These are phyloP conservation scores for Amanita rubescens DNA, from an alignment of 768 basidiomycete species.

Conservation along the genomic window DNA sequence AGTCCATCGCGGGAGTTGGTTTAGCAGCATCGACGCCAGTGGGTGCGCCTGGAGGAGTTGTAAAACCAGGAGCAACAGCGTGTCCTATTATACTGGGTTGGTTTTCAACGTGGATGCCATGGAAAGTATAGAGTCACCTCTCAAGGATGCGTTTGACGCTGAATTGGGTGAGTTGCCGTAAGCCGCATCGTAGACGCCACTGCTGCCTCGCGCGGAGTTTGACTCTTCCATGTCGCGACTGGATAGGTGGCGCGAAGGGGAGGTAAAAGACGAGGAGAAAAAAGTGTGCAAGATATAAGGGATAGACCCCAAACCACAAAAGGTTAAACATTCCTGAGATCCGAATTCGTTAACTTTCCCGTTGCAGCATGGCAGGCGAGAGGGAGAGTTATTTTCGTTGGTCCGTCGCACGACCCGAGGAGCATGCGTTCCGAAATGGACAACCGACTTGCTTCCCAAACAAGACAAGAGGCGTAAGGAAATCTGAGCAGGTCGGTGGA, in stretches of 20 bases:
- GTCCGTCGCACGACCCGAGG: too few relatives aligned
- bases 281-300: not conserved
- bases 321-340: too few relatives aligned
- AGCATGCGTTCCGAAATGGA: too few relatives aligned
- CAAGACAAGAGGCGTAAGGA: too few relatives aligned
- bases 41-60: conserved; percentile 11
- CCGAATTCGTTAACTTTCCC: not conserved
- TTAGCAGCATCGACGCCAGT: not conserved
- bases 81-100: conserved; percentile 18
- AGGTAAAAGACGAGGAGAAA: not conserved
- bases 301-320: not conserved
- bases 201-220: conserved; percentile 9
- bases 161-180: conserved; percentile 12
- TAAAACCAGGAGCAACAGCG: conserved; percentile 18
- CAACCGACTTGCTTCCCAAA: too few relatives aligned
- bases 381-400: not conserved
- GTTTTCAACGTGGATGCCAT: not conserved
- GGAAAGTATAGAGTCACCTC: conserved; percentile 9
- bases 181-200: conserved; percentile 12
- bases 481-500: too few relatives aligned
- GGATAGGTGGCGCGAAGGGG: not conserved
- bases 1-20: not conserved
- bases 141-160: conserved; percentile 16
- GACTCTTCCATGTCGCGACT: conserved; percentile 16
- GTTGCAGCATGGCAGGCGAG: too few relatives aligned